These are phyloP conservation scores for Venturia asperata DNA, from an alignment of 2,329 filamentous ascomycete genomes.

Conservation along the genomic window DNA sequence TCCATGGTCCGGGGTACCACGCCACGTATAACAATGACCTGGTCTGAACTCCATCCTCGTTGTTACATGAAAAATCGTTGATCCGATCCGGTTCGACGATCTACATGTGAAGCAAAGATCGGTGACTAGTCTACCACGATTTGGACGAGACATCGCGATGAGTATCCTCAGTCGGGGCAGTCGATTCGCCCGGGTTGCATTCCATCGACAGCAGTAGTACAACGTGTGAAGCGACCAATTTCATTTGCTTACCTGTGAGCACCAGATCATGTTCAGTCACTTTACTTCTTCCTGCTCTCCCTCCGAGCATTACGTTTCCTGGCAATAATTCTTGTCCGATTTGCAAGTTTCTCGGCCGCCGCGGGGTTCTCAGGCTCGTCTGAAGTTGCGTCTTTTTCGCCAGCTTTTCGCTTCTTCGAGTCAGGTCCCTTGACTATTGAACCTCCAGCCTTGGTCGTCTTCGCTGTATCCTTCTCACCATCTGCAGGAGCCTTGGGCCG, in stretches of 20 bases:
- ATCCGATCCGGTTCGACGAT: not conserved
- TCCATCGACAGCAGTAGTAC: not conserved
- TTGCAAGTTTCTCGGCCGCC: conserved; percentile 44
- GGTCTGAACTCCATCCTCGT: not conserved
- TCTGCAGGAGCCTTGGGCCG: conserved; percentile 25
- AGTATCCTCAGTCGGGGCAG: not conserved
- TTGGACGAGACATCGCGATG: not conserved
- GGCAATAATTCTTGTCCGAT: conserved; percentile 70
- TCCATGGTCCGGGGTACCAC: not conserved
- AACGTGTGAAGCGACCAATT: not conserved
- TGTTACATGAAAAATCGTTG: not conserved
- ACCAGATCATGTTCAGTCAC: conserved; percentile 20
- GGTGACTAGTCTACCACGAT: conserved; percentile 28
- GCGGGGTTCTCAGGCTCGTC: conserved; percentile 30
- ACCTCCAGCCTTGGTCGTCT: conserved; percentile 42
- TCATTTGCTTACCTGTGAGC: conserved; percentile 27
- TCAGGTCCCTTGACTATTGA: conserved; percentile 32
- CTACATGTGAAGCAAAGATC: not conserved
- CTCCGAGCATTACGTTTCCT: conserved; percentile 72
- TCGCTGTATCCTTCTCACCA: conserved; percentile 22
- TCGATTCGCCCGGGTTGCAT: not conserved
- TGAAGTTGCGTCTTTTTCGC: conserved; percentile 22
- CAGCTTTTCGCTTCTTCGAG: conserved; percentile 28
- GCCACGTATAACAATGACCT: not conserved
- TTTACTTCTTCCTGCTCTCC: conserved; percentile 46